Percentiles rank a stretch among this genome's conserved stretches.
Conservation (phyloP, 2,329 filamentous ascomycete genomes). For the Aspergillus sp. region DNA sequence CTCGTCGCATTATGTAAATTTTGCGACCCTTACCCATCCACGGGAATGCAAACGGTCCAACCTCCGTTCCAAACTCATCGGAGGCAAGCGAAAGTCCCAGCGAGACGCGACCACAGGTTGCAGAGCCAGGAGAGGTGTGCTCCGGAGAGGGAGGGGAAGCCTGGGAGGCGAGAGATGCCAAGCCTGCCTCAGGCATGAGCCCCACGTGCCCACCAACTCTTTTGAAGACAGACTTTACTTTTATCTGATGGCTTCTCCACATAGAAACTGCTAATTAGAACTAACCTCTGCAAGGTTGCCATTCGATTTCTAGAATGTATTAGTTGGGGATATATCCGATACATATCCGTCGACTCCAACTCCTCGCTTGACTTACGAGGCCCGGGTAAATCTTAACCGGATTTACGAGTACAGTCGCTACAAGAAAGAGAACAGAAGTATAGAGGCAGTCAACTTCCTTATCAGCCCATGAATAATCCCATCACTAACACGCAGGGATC, state of each 20-base stretch:
- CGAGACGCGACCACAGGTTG: background rate
- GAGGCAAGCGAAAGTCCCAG: background rate
- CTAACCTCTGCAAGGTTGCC: background rate
- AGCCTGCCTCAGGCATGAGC: background rate
- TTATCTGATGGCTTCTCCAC: conserved; percentile 4
- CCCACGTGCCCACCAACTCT: conserved; percentile 3
- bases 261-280: background rate
- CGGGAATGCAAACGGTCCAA: conserved; percentile 3
- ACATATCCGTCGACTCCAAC: background rate
- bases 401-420: background rate
- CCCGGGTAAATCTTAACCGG: background rate
- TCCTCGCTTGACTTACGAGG: background rate
- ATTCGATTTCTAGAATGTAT: background rate
- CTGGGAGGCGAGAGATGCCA: background rate
- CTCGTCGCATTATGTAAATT: conserved; percentile 17
- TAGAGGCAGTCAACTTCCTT: background rate
- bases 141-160: background rate
- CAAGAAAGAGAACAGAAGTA: no score
- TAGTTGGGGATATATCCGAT: background rate
- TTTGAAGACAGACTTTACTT: background rate
- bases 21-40: background rate
- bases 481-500: conserved; percentile 4
- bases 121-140: conserved; percentile 7
- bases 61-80: background rate
- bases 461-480: conserved; percentile 9